A percentile compares a stretch with the other conserved stretches of the same genome.
Evolutionary conservation across 768 basidiomycete species (phyloP).

Genomic region (Naganishia vishniacii): DNA sequence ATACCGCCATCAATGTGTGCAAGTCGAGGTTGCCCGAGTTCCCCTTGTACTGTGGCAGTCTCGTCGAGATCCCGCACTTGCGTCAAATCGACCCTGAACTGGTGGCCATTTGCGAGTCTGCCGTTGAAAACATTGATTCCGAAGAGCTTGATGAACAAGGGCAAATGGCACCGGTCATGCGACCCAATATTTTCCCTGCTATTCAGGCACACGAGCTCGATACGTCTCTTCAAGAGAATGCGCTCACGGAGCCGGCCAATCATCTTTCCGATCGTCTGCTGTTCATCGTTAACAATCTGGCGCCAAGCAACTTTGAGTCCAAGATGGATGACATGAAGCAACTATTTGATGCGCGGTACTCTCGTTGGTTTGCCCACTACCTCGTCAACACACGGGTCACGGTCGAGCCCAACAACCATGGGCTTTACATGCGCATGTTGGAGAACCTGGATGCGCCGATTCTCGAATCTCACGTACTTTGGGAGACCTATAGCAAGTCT

Average conservation of each 20-base stretch:
- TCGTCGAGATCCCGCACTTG: slow-evolving; percentile 80
- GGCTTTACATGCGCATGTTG: slow-evolving; percentile 86
- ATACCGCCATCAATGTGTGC: slow-evolving; percentile 81
- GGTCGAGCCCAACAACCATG: slow-evolving; percentile 94
- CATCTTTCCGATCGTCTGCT: slow-evolving; percentile 86
- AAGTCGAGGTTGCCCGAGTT: slow-evolving; percentile 82
- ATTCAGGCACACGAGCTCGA: slow-evolving; percentile 42
- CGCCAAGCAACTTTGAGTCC: slow-evolving; percentile 81
- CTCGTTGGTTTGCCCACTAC: slow-evolving; percentile 96
- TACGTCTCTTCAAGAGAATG: slow-evolving; percentile 64
- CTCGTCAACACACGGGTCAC: slow-evolving; percentile 92
- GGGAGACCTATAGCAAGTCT: slow-evolving; percentile 88
- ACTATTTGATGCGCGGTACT: slow-evolving; percentile 73
- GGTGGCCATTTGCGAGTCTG: slow-evolving; percentile 63
- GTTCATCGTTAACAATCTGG: slow-evolving; percentile 97
- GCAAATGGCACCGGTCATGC: slow-evolving; percentile 4
- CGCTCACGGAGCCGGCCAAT: slow-evolving; percentile 66
- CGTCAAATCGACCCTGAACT: slow-evolving; percentile 80
- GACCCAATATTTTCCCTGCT: slow-evolving; percentile 37
- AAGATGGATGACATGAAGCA: slow-evolving; percentile 82
- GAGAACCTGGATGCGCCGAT: slow-evolving; percentile 68
- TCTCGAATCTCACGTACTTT: slow-evolving; percentile 72
- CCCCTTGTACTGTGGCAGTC: slow-evolving; percentile 82
- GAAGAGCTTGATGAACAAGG: slow-evolving; percentile 41
- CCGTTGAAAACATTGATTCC: slow-evolving; percentile 37